Evolutionary conservation across 805 yeast genomes (phyloP), one percentile per base, ranked within the genome.

Genomic region (Groenewaldozyma tartarivorans): DNA sequence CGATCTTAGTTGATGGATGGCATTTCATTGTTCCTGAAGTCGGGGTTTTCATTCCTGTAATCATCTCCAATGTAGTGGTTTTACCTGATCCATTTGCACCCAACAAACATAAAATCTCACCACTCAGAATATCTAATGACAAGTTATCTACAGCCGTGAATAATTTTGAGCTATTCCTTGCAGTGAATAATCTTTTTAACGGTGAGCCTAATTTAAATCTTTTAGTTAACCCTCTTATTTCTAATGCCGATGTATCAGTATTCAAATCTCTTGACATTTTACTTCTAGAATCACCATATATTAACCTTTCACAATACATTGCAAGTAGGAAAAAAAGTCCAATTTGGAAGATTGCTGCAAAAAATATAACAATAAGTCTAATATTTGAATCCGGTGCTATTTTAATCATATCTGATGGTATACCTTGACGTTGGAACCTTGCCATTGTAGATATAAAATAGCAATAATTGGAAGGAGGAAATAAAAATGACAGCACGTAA

Each of bases 51-150:
- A 58, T 50, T 15, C 63, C 64, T 19, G 64, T 50, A 31, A 60
- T 52, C 57, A 60, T 60, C 33, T 60, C 64, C 27, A 61, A 48
- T 18, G 64, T 61, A 3, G 64, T 60, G 4, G 64, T 60, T 44
- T 60, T 60, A n/a, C 64, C 64, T 4, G 63, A 58, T 4, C 64
- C 64, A 47, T 60, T 60, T 9, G 64, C 60, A 36, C 64, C 64
- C 2, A 60, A 49, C 29, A 60, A 41, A 40, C 62, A 56, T 6
- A 57, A 49, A 20, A 61, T 56, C 41, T 60, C 61, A 16, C 64
- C 64, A 20, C 43, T 38, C 15, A 47, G 46, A 37, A 61, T 51
- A 20, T 42, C 33, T 18, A 56, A 47, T 19, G 54, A 45, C 27
- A 60, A 35, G 24, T 58, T 50, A 34, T 53, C 42, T 5, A 60